These are phyloP conservation scores for Saccharomycopsis selenospora DNA, from an alignment of 805 yeast species.

Conservation along the genomic window DNA sequence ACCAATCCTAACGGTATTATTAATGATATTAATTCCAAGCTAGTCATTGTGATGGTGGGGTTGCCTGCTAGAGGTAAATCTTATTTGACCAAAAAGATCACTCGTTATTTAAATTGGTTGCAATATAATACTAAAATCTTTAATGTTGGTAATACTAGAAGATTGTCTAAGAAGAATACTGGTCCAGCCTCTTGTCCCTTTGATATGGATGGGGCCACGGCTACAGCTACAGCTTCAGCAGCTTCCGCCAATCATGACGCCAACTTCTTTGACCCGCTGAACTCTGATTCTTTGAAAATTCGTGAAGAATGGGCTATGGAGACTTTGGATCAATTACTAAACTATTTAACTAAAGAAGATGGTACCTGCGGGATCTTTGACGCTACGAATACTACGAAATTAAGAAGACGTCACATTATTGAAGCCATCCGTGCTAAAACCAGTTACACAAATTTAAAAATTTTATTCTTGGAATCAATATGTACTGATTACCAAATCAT, in stretches of 20 bases:
- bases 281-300: conserved; percentile 51
- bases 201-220: conserved; percentile 7
- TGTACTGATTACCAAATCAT: conserved; percentile 27
- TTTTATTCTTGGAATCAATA: conserved; percentile 35
- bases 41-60: conserved; percentile 96
- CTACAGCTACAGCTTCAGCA: conserved; percentile 8
- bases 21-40: conserved; percentile 68
- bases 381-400: conserved; percentile 71
- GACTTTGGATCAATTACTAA: conserved; percentile 75
- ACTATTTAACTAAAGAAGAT: conserved; percentile 68
- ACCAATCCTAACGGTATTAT: conserved; percentile 69
- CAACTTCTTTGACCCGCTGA: conserved; percentile 77
- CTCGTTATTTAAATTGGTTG: conserved; percentile 87
- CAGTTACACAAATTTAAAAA: conserved; percentile 29
- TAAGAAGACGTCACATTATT: conserved; percentile 49
- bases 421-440: conserved; percentile 29
- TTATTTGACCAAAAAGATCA: conserved; percentile 83
- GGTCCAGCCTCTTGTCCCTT: conserved; percentile 27
- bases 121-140: conserved; percentile 87
- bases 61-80: conserved; percentile 74
- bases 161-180: conserved; percentile 41
- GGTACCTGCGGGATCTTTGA: conserved; percentile 93
- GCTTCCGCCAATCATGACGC: conserved; percentile 53
- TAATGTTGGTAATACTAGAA: conserved; percentile 91
- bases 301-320: conserved; percentile 97